Evolutionary conservation across 352 stramenopile species (phyloP), one percentile per base, ranked within the genome.

Genomic region (Globisporangium middletonii): DNA sequence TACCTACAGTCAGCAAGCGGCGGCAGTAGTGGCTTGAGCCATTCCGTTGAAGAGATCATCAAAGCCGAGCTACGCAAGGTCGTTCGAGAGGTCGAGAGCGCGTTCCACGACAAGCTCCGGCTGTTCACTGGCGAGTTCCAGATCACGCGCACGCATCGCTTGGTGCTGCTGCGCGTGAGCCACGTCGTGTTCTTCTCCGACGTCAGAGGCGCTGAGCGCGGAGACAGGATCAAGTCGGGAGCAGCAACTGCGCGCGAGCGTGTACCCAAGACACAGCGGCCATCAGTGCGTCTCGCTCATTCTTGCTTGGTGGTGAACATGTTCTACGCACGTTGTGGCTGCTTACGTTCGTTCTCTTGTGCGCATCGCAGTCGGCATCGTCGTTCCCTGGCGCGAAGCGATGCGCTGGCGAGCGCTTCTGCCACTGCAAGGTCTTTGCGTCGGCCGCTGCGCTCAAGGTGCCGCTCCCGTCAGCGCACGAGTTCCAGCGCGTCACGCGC

Each of bases 181-280:
- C 61, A 66, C 35, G 33, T 89, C 49, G 74, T 89, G 12, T 84
- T 79, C 44, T 71, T 73, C 52, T 87, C 76, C 1, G 79, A 89
- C 44, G 49, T 86, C 19, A 61, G 64, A 44, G 41, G 13, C 1
- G 12, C 18, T n/a, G 60, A 55, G 23, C 52, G 15, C 15, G 41
- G 45, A 7, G 45, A 49, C 1, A 30, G 2, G 12, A 41, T 2
- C 42, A 7, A 27, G 12, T n/a, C n/a, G 3, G 15, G 27, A 3
- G 15, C 18, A 38, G 28, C 5, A 9, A 9, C 5, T 28, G 30
- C n/a, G 18, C 35, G 42, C 9, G 37, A 42, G 28, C 13, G 15
- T 33, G 19, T 19, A 15, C 45, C 13, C 18, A 65, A 60, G 59
- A 48, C 35, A 2, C 26, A 28, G 19, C 60, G 62, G 18, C 65